phyloP scores from a whole-genome alignment of 495 filamentous ascomycete genomes.

The Apodospora peruviana region DNA sequence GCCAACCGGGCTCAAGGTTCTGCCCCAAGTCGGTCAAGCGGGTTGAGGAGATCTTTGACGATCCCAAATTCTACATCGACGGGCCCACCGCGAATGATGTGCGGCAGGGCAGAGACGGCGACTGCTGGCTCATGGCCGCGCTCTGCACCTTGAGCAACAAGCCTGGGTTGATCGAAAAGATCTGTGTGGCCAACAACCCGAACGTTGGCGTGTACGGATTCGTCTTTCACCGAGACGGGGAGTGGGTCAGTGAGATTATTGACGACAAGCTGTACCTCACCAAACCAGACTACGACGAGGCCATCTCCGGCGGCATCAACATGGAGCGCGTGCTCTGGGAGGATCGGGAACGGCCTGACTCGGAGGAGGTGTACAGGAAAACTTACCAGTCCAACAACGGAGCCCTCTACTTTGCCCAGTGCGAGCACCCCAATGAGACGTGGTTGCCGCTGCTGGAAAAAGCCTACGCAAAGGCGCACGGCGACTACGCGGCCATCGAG shows the following conservation, averaged over 20 bases:
- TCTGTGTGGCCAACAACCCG: conserved; percentile 80
- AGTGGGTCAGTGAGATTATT: conserved; percentile 87
- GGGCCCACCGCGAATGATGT: conserved; percentile 80
- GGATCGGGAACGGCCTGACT: conserved; percentile 60
- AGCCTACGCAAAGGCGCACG: conserved; percentile 93
- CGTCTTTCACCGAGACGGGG: conserved; percentile 87
- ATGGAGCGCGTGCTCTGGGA: conserved; percentile 66
- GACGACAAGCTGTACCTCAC: conserved; percentile 75
- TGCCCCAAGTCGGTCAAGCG: conserved; percentile 61
- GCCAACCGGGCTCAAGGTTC: conserved; percentile 24
- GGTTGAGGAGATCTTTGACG: conserved; percentile 78
- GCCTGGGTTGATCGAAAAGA: conserved; percentile 65
- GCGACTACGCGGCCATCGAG: conserved; percentile 76
- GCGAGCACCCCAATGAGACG: conserved; percentile 80
- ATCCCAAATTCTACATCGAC: conserved; percentile 79
- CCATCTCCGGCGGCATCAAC: conserved; percentile 28
- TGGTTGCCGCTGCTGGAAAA: conserved; percentile 95
- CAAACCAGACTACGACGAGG: conserved; percentile 76
- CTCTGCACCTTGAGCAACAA: conserved; percentile 81
- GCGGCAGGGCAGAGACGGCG: conserved; percentile 71
- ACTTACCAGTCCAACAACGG: conserved; percentile 67
- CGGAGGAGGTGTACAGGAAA: conserved; percentile 72
- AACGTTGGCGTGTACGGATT: conserved; percentile 88
- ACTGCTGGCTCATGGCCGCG: conserved; percentile 91
- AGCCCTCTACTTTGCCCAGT: conserved; percentile 83